Evolutionary conservation across 2,329 filamentous ascomycete genomes (phyloP), one percentile per base, ranked within the genome.

Genomic region (Paracoccidioides brasiliensis): DNA sequence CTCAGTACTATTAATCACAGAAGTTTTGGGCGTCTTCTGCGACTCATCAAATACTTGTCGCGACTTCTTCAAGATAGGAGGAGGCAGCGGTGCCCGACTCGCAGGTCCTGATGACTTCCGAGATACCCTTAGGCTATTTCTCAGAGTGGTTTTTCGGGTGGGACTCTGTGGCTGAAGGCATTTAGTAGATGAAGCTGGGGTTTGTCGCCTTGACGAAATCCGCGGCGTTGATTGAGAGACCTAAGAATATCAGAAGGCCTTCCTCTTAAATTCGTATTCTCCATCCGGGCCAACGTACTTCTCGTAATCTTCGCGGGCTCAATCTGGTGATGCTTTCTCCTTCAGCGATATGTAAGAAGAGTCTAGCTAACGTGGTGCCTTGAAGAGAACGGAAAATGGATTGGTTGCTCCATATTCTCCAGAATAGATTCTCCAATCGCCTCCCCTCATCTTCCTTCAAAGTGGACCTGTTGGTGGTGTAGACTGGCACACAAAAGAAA

Each of bases 381-480:
- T 65, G 68, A 7, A 77, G 67, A 5, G 63, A 66, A 12, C 63
- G 59, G 15, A 65, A 64, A 12, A 76, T 66, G 6, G 61, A 62
- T 5, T 67, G 62, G 54, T 68, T 74, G 52, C 74, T 68, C 75
- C 74, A 78, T 58, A 78, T 73, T 54, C 76, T 67, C 76, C 76
- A 78, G 62, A 79, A 78, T 35, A 78, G 67, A 62, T 78, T 77
- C 56, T 77, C 74, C n/a, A 78, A 64, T 56, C 76, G 69, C 54
- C 65, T 63, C 48, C 74, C 74, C 4, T 66, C 64, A 43, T 69
- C 64, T 56, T 72, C 69, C 43, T 70, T 66, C 50, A 74, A 67
- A 14, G 71, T 69, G 49, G 70, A 65, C 51, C 71, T 71, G 54
- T 74, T 77, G 53, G 70, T 70, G 53, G 67, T 70, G 62, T 76